phyloP scores from a whole-genome alignment of 2,329 filamentous ascomycete species.

The Sporothrix brunneoviolacea region DNA sequence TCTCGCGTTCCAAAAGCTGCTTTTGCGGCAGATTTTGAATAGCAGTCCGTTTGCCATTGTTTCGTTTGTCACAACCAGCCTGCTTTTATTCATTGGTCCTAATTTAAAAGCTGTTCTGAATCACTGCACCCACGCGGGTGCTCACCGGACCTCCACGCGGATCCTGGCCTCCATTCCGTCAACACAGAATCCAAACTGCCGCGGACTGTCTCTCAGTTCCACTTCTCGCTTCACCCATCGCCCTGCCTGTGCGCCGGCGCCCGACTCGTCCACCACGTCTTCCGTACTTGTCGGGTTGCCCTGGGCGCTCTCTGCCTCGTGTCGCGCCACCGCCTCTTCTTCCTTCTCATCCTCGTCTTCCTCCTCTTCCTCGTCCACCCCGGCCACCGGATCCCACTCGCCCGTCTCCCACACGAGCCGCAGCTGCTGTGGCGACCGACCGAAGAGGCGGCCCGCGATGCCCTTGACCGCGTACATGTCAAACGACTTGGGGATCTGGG shows the following conservation, averaged over 20 bases:
- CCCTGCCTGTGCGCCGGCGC: constrained; percentile 28
- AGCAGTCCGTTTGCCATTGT: too few species aligned
- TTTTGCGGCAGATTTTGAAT: too few species aligned
- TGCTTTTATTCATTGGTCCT: too few species aligned
- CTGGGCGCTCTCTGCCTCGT: neutral
- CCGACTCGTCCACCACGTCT: neutral
- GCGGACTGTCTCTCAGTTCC: constrained; percentile 70
- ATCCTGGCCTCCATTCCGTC: constrained; percentile 66
- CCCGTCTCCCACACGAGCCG: constrained; percentile 81
- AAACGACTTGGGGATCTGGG: constrained; percentile 64
- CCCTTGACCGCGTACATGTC: constrained; percentile 79
- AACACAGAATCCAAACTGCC: constrained; percentile 76
- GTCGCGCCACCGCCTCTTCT: constrained; percentile 31
- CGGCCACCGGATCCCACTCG: constrained; percentile 74
- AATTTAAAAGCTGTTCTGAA: too few species aligned
- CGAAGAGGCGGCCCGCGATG: constrained; percentile 66
- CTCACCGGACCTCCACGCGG: constrained; percentile 51
- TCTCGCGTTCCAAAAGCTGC: too few species aligned
- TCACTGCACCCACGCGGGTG: neutral
- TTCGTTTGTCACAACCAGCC: too few species aligned
- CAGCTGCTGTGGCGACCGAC: constrained; percentile 54
- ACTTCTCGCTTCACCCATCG: constrained; percentile 73
- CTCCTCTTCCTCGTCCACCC: constrained; percentile 50
- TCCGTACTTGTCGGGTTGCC: too few species aligned
- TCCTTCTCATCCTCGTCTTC: constrained; percentile 49